Base-by-base conservation (phyloP, 352 stramenopile genomes). In the Phytophthora hibernalis region DNA sequence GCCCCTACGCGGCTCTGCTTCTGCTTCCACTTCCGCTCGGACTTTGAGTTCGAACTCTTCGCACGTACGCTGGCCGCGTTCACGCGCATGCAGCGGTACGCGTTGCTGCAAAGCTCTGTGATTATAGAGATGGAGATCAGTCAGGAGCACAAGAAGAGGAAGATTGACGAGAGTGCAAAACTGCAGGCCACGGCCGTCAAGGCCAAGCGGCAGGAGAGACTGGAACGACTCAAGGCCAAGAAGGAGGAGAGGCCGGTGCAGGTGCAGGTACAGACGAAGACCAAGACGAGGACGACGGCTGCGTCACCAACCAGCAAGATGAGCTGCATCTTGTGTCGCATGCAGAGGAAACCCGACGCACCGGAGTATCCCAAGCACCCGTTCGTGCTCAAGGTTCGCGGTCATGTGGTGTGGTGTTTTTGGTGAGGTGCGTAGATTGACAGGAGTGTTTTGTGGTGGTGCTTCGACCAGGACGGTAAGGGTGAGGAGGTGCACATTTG, bases 361-460 rank as follows among this genome's bases (percentile, higher is more conserved):
- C 55, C 65, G 8, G 66, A 70, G 45, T 79, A 89, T 37, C 61
- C 82, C 16, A 85, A 83, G 40, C 83, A 92, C 54, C 83, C 83
- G 24, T 92, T 90, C 28, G 77, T 92, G n/a, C 80, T 92, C 15
- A 82, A 92, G 78, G 83, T 90, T 44, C 15, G 67, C 65, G 21
- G n/a, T 12, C 6, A 47, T 13, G 6, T 45, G 18, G 5, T 47
- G n/a, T n/a, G n/a, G n/a, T 57, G 24, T 11, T 51, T 45, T 35
- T 48, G 24, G 24, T 8, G 35, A 53, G 2, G 11, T 54, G 43
- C 33, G 33, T 26, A 47, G 20, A 55, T 28, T 43, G 37, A 43
- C 37, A 31, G 1, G 31, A 20, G 38, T 31, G 9, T 28, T 16
- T 28, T 11, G 45, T 33, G 52, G 21, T 53, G 2, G 1, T 65